phyloP scores from a whole-genome alignment of 768 basidiomycete genomes.

The Psilocybe cyanescens region DNA sequence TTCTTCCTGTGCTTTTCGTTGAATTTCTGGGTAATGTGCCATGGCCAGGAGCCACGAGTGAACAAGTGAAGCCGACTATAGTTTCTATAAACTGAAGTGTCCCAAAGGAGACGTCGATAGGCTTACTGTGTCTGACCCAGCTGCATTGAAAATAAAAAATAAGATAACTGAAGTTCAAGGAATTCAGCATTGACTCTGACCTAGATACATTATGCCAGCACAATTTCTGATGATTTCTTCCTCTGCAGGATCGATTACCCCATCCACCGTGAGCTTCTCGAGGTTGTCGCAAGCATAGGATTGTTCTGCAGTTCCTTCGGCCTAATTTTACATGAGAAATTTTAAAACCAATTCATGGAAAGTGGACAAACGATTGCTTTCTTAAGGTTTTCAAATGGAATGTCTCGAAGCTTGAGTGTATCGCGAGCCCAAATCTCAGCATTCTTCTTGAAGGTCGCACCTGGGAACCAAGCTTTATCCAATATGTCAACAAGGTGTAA shows the following conservation, averaged over 20 bases:
- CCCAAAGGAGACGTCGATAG: too few species aligned
- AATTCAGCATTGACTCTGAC: slow-evolving; percentile 22
- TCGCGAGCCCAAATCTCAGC: slow-evolving; percentile 28
- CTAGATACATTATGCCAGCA: slow-evolving; percentile 44
- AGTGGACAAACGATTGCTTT: slow-evolving; percentile 24
- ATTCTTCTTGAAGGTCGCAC: slow-evolving; percentile 35
- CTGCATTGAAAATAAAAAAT: slow-evolving; percentile 2
- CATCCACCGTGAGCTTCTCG: slow-evolving; percentile 20
- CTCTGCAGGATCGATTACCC: slow-evolving; percentile 19
- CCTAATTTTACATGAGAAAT: slow-evolving; percentile 14
- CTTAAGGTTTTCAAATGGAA: slow-evolving; percentile 32
- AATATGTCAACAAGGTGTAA: not conserved
- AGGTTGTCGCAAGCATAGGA: slow-evolving; percentile 32
- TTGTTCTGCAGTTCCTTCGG: slow-evolving; percentile 22
- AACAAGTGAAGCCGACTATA: slow-evolving; percentile 31
- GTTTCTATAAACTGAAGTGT: not conserved
- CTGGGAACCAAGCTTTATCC: slow-evolving; percentile 40
- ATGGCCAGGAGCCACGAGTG: slow-evolving; percentile 36
- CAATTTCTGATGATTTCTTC: slow-evolving; percentile 43
- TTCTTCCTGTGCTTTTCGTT: slow-evolving; percentile 45
- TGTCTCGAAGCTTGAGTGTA: slow-evolving; percentile 24
- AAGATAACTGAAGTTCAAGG: not conserved
- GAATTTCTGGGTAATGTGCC: slow-evolving; percentile 43
- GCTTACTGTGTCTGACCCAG: slow-evolving; percentile 24
- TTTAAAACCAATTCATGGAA: not conserved